These are phyloP conservation scores for Dissophora ornata DNA, from an alignment of 192 early-diverging fungal species.

Conservation along the genomic window DNA sequence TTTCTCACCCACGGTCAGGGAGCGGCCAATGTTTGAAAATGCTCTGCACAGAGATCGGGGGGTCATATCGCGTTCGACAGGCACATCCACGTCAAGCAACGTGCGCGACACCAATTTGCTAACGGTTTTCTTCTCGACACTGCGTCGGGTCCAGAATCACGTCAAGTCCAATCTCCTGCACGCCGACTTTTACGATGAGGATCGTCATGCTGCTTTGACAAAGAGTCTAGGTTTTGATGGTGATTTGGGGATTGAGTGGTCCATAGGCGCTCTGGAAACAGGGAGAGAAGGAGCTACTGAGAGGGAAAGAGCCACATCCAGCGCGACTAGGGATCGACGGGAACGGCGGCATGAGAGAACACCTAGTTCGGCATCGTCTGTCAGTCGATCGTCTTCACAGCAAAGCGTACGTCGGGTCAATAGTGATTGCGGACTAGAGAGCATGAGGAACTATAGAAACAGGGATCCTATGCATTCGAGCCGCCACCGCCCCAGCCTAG, in stretches of 20 bases:
- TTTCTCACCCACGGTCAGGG: conserved; percentile 24
- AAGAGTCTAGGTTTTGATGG: conserved; percentile 31
- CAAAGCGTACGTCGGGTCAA: conserved; percentile 22
- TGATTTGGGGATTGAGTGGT: conserved; percentile 40
- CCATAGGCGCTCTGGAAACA: neutral
- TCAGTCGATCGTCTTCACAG: conserved; percentile 15
- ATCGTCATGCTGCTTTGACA: conserved; percentile 7
- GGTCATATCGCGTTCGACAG: conserved; percentile 24
- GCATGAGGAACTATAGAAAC: conserved; percentile 20
- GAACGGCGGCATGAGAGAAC: conserved; percentile 13
- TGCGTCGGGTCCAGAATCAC: conserved; percentile 35
- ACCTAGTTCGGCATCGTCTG: conserved; percentile 17
- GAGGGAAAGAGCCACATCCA: neutral
- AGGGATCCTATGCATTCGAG: conserved; percentile 11
- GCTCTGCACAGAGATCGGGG: neutral
- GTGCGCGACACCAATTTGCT: conserved; percentile 26
- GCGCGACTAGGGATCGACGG: neutral
- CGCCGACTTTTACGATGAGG: conserved; percentile 28
- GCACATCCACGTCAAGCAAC: conserved; percentile 7
- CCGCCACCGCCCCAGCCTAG: conserved; percentile 2
- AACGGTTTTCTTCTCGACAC: conserved; percentile 31
- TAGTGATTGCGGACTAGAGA: conserved; percentile 49
- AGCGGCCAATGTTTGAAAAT: neutral
- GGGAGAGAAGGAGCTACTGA: neutral
- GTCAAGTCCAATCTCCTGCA: conserved; percentile 35